phyloP scores from a whole-genome alignment of 805 yeast species.

The Kregervanrija delftensis region DNA sequence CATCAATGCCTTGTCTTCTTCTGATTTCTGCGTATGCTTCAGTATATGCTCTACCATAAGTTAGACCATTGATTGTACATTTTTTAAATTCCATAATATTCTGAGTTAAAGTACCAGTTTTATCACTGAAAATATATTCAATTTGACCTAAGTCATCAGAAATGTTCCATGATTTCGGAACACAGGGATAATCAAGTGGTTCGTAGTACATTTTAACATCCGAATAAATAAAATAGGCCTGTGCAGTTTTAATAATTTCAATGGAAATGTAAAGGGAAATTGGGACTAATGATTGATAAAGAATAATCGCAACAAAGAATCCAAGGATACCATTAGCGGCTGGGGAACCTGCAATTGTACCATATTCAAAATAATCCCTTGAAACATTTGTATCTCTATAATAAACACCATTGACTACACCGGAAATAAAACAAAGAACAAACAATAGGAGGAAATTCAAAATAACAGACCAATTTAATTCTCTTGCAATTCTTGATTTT shows the following conservation, averaged over 20 bases:
- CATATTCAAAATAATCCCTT: constrained; percentile 60
- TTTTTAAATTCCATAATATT: constrained; percentile 83
- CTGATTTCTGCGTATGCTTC: constrained; percentile 77
- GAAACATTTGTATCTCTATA: constrained; percentile 43
- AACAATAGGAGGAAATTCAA: constrained; percentile 62
- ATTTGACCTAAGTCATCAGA: constrained; percentile 84
- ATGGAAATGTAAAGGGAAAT: constrained; percentile 76
- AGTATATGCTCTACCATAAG: constrained; percentile 76
- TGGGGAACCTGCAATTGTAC: constrained; percentile 60
- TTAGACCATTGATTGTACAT: constrained; percentile 64
- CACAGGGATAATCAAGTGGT: constrained; percentile 69
- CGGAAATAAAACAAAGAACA: constrained; percentile 61
- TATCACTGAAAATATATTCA: constrained; percentile 78
- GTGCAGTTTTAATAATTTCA: constrained; percentile 77
- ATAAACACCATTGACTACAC: constrained; percentile 62
- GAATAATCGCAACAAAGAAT: constrained; percentile 69
- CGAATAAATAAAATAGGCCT: constrained; percentile 72
- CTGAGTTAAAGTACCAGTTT: constrained; percentile 80
- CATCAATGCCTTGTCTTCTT: constrained; percentile 72
- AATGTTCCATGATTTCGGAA: constrained; percentile 80
- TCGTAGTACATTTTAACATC: constrained; percentile 68
- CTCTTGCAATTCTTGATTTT: constrained; percentile 65
- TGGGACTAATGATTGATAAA: constrained; percentile 77
- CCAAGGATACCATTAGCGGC: constrained; percentile 63
- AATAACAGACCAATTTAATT: constrained; percentile 62